phyloP scores from a whole-genome alignment of 495 filamentous ascomycete genomes.

The Penicillium arizonense region DNA sequence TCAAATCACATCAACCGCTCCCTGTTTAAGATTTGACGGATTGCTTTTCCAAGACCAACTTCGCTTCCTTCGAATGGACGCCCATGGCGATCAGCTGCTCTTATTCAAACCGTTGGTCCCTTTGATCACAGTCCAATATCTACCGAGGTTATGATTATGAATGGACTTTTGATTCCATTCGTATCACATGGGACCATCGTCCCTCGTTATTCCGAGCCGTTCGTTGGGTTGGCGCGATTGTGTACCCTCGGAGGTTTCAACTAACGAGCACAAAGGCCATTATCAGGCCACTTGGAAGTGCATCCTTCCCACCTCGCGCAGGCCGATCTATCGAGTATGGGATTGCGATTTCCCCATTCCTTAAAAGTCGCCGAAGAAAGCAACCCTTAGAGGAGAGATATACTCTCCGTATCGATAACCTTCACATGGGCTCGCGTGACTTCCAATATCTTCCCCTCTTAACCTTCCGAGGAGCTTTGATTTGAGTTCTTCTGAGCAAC shows the following conservation, averaged over 20 bases:
- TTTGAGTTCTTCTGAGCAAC: not conserved
- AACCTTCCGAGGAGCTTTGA: not conserved
- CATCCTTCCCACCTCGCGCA: no score
- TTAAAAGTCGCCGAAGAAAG: slow-evolving; percentile 1
- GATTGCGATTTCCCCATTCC: not conserved
- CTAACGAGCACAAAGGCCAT: not conserved
- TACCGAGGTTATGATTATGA: not conserved
- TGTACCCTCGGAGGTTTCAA: not conserved
- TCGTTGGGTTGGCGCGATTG: not conserved
- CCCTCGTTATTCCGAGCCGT: not conserved
- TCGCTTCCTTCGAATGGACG: no score
- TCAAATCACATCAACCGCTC: not conserved
- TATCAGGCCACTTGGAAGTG: not conserved
- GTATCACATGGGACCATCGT: not conserved
- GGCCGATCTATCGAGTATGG: no score
- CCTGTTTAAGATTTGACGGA: not conserved
- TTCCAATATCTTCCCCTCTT: not conserved
- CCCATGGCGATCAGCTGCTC: no score
- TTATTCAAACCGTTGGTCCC: no score
- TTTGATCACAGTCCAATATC: not conserved
- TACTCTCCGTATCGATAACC: not conserved
- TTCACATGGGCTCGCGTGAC: not conserved
- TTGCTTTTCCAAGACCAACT: no score
- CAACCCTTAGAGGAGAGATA: not conserved
- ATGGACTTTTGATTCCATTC: not conserved